These are phyloP conservation scores for Mortierella sp. DNA, from an alignment of 371 early-diverging fungal species.

Conservation along the genomic window DNA sequence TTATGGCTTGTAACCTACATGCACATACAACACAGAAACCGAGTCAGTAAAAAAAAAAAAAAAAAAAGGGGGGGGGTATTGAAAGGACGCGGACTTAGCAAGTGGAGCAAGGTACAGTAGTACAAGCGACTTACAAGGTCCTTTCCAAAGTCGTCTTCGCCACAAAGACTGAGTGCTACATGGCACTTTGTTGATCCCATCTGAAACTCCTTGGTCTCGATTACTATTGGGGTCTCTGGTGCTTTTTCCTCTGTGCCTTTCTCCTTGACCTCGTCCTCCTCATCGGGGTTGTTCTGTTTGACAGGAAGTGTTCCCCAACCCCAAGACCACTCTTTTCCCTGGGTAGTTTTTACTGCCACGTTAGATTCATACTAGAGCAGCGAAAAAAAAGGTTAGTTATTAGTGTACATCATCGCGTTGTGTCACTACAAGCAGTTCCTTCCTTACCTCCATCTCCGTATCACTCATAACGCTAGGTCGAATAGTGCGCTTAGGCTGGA, in stretches of 20 bases:
- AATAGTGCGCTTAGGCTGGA: slow-evolving; percentile 20
- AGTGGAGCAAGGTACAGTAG: no score
- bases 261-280: slow-evolving; percentile 39
- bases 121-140: slow-evolving; percentile 36
- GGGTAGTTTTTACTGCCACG: slow-evolving; percentile 23
- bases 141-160: slow-evolving; percentile 51
- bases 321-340: slow-evolving; percentile 56
- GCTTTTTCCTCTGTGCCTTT: slow-evolving; percentile 1
- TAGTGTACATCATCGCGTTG: not conserved
- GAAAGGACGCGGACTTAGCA: no score
- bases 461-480: slow-evolving; percentile 56
- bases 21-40: not conserved
- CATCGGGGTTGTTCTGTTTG: slow-evolving; percentile 45
- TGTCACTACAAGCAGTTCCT: not conserved
- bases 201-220: slow-evolving; percentile 49
- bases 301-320: slow-evolving; percentile 59
- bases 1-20: slow-evolving; percentile 35
- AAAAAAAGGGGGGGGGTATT: no score
- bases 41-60: no score
- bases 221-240: slow-evolving; percentile 39
- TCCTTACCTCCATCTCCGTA: slow-evolving; percentile 58
- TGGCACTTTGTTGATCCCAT: slow-evolving; percentile 47
- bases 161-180: slow-evolving; percentile 54
- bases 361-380: slow-evolving; percentile 46
- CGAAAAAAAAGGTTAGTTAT: not conserved